Evolutionary conservation across 768 basidiomycete species (phyloP).

Genomic region (Omphalotus guepiniiformis): DNA sequence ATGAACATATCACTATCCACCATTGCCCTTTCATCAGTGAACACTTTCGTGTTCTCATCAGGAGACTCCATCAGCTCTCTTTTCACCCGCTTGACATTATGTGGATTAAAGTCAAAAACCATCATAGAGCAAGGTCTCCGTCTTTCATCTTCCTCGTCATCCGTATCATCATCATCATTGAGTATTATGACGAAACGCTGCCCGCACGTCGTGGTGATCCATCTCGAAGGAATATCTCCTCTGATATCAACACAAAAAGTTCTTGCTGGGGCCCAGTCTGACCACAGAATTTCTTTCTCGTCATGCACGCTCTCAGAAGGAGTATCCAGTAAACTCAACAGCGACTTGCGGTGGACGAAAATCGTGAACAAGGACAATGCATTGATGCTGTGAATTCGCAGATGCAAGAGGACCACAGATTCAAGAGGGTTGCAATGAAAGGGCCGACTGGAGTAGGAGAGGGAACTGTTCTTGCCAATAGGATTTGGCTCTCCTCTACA

Average conservation of each 20-base stretch:
- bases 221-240: slow-evolving; percentile 24
- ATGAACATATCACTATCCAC: slow-evolving; percentile 1
- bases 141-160: background rate
- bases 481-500: slow-evolving; percentile 43
- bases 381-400: slow-evolving; percentile 16
- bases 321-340: background rate
- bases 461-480: slow-evolving; percentile 6
- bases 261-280: slow-evolving; percentile 28
- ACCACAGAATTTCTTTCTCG: slow-evolving; percentile 19
- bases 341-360: slow-evolving; percentile 29
- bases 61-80: background rate
- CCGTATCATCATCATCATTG: background rate
- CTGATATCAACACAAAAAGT: slow-evolving; percentile 22
- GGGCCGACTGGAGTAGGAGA: slow-evolving; percentile 15
- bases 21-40: background rate
- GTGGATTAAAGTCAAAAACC: slow-evolving; percentile 8
- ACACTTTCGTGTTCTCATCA: background rate
- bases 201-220: slow-evolving; percentile 36
- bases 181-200: slow-evolving; percentile 24
- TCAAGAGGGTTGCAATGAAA: slow-evolving; percentile 23
- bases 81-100: slow-evolving; percentile 4
- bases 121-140: slow-evolving; percentile 1
- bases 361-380: slow-evolving; percentile 22
- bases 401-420: slow-evolving; percentile 31
- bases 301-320: background rate